A percentile compares a stretch with the other conserved stretches of the same genome.
Conservation (phyloP, 2,329 filamentous ascomycete genomes). For the Epichloe brachyelytri region DNA sequence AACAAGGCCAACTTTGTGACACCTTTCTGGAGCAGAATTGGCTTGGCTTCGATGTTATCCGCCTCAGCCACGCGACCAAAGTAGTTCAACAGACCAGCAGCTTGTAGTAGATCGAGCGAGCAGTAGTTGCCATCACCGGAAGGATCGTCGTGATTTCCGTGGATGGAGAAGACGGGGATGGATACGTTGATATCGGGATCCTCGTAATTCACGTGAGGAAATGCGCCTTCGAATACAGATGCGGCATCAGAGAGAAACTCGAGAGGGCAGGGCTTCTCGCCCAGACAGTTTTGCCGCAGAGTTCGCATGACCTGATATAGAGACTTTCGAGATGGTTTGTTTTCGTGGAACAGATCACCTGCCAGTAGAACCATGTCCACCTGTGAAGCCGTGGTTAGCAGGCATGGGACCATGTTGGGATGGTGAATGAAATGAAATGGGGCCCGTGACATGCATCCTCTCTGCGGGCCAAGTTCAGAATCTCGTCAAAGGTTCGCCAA, state of each 20-base stretch:
- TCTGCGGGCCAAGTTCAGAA: slow-evolving; percentile 76
- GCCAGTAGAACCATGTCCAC: slow-evolving; percentile 95
- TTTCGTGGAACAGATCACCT: slow-evolving; percentile 94
- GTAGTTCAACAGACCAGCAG: slow-evolving; percentile 88
- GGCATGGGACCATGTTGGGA: not conserved
- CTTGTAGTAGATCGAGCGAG: slow-evolving; percentile 80
- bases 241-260: slow-evolving; percentile 90
- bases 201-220: slow-evolving; percentile 94
- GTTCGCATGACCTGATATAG: slow-evolving; percentile 98
- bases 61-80: slow-evolving; percentile 85
- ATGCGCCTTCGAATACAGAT: slow-evolving; percentile 79
- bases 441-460: slow-evolving; percentile 47
- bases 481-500: slow-evolving; percentile 91
- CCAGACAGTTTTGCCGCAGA: slow-evolving; percentile 82
- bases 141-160: slow-evolving; percentile 96
- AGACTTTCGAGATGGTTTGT: slow-evolving; percentile 88
- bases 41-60: slow-evolving; percentile 87
- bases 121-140: slow-evolving; percentile 92
- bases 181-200: slow-evolving; percentile 94
- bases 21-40: slow-evolving; percentile 86
- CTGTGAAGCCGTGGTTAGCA: slow-evolving; percentile 19
- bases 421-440: not conserved
- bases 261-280: slow-evolving; percentile 88
- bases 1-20: slow-evolving; percentile 85
- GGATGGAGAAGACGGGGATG: slow-evolving; percentile 95